phyloP scores from a whole-genome alignment of 495 filamentous ascomycete species.

The Hamigera avellanea region DNA sequence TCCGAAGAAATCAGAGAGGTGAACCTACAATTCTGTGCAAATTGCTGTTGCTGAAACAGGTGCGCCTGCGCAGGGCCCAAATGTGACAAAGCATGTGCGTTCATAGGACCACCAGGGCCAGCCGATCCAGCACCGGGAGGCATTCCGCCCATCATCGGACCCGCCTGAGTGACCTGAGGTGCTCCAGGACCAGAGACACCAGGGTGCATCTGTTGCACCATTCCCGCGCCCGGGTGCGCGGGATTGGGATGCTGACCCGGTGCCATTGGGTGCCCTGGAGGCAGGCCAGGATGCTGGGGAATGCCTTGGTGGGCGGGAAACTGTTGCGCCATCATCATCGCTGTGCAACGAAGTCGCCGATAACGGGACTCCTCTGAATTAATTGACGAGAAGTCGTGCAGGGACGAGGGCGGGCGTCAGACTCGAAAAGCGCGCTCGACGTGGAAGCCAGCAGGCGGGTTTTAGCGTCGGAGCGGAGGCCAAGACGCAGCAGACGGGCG shows the following conservation, averaged over 20 bases:
- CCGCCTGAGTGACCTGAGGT: slow-evolving; percentile 67
- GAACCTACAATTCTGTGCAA: slow-evolving; percentile 29
- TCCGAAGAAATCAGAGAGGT: background rate
- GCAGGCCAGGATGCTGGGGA: slow-evolving; percentile 58
- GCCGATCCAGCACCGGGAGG: slow-evolving; percentile 50
- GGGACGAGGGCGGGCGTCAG: slow-evolving; percentile 9
- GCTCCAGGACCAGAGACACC: slow-evolving; percentile 72
- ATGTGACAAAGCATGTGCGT: slow-evolving; percentile 70
- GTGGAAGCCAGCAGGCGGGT: no score
- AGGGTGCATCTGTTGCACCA: slow-evolving; percentile 72
- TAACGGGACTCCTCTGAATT: slow-evolving; percentile 12
- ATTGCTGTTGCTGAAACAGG: slow-evolving; percentile 49
- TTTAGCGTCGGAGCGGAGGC: slow-evolving; percentile 33
- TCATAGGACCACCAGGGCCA: slow-evolving; percentile 44
- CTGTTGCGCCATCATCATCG: slow-evolving; percentile 59
- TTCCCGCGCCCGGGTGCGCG: slow-evolving; percentile 42
- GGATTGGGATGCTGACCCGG: slow-evolving; percentile 57
- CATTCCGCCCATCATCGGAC: slow-evolving; percentile 72
- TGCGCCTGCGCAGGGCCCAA: slow-evolving; percentile 58
- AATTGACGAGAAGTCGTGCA: no score
- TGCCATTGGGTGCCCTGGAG: slow-evolving; percentile 68
- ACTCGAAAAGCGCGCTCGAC: slow-evolving; percentile 24
- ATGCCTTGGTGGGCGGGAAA: slow-evolving; percentile 66
- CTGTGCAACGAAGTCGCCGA: slow-evolving; percentile 39
- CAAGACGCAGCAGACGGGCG: slow-evolving; percentile 25